Percentiles rank a stretch among this genome's conserved stretches.
phyloP scores from a whole-genome alignment of 805 yeast genomes.

The Brettanomyces bruxellensis region DNA sequence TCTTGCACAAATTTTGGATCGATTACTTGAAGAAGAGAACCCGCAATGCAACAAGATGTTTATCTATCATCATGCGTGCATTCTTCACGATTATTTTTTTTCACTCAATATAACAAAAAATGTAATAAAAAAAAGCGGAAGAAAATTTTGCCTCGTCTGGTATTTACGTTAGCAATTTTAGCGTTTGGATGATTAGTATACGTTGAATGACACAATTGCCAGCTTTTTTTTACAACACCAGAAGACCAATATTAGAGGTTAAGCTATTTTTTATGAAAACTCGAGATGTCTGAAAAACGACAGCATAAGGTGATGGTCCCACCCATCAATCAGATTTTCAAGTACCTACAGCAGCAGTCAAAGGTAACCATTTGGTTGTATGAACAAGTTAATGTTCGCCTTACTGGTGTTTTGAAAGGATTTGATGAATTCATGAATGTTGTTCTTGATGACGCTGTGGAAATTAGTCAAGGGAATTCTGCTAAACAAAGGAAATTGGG shows the following conservation, averaged over 20 bases:
- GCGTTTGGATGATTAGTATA: too few species aligned
- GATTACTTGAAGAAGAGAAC: too few species aligned
- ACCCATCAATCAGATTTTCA: conserved; percentile 87
- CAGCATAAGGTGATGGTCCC: conserved; percentile 59
- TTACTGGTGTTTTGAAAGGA: conserved; percentile 81
- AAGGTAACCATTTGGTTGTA: conserved; percentile 80
- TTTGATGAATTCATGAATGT: conserved; percentile 97
- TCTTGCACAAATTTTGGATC: background rate
- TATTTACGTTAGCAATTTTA: too few species aligned
- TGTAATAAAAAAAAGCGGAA: too few species aligned
- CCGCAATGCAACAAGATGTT: too few species aligned
- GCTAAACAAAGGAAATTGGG: conserved; percentile 46
- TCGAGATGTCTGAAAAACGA: conserved; percentile 30
- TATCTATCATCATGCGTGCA: too few species aligned
- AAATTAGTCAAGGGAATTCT: conserved; percentile 43
- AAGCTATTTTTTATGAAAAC: background rate
- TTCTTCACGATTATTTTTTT: too few species aligned
- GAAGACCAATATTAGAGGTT: background rate
- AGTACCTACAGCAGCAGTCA: conserved; percentile 73
- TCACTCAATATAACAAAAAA: too few species aligned
- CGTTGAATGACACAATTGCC: too few species aligned
- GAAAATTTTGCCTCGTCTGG: too few species aligned
- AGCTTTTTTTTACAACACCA: background rate
- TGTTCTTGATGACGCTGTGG: conserved; percentile 52
- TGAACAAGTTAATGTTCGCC: conserved; percentile 70